Evolutionary conservation across 805 yeast species (phyloP), one percentile per base, ranked within the genome.

Genomic region (Zygosaccharomyces gambellarensis): DNA sequence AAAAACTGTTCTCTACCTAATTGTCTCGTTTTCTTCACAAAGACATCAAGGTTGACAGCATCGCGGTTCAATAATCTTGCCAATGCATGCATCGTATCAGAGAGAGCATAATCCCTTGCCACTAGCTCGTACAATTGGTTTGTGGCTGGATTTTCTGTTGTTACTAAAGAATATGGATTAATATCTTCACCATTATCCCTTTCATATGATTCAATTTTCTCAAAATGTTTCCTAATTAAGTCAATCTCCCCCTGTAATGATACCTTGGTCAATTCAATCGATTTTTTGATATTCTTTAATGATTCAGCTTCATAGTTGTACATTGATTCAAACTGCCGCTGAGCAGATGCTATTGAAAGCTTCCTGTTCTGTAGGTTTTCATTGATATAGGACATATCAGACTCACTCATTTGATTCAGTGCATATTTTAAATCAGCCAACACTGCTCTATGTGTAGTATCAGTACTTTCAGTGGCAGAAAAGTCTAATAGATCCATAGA

Each of bases 51-150:
- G 5, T 57, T 31, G 8, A 66, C 39, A 3, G 39, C 31, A 14
- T 55, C 58, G 14, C 56, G 48, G 46, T 54, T 57, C 14, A 63
- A 46, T 41, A 63, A 29, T 23, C 55, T 48, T 9, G 55, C 45
- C 8, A 90, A 70, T 9, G 81, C 73, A 49, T 77, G 73, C 5
- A 81, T 70, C 0, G 90, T 73, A 61, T 90, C 96, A 28, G 78
- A 77, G n/a, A 83, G 75, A 1, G 95, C 87, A 51, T 76, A 74
- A 46, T 85, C 87, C 36, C 80, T 83, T 17, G 90, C 77, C 0
- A 80, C 79, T 1, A 84, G 69, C 19, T 52, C 47, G 38, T 64
- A 62, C n/a, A 64, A 47, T 47, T 87, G 95, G 49, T 78, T 75
- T 47, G 76, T 73, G 1, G 76, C 82, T 0, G 72, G 69, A 1